A percentile compares a stretch with the other conserved stretches of the same genome.
phyloP scores from a whole-genome alignment of 805 yeast species.

The Candida boidinii region DNA sequence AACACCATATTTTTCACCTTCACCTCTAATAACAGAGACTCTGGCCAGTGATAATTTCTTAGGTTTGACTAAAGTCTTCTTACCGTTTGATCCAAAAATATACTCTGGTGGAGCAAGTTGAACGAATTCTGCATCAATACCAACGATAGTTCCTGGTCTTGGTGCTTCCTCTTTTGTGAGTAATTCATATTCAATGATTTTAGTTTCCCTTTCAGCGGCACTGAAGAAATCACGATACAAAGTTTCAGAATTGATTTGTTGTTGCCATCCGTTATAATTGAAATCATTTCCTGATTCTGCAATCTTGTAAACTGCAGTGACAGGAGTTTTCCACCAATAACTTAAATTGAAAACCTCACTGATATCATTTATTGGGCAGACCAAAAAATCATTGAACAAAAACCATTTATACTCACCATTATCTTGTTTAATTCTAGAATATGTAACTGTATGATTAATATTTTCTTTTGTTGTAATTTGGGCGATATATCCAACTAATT shows the following conservation, averaged over 20 bases:
- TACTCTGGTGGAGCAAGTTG: conserved; percentile 67
- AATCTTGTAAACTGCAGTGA: conserved; percentile 57
- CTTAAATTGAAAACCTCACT: conserved; percentile 70
- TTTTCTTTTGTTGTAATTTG: conserved; percentile 50
- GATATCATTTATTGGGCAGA: conserved; percentile 61
- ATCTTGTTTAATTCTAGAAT: conserved; percentile 32
- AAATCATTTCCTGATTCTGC: conserved; percentile 31
- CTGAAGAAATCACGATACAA: conserved; percentile 72
- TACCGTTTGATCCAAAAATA: conserved; percentile 70
- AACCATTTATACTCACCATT: conserved; percentile 46
- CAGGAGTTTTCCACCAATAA: conserved; percentile 79
- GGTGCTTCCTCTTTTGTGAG: conserved; percentile 68
- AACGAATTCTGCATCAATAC: conserved; percentile 97
- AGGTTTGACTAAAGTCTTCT: conserved; percentile 63
- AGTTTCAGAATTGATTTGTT: conserved; percentile 49
- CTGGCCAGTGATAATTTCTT: conserved; percentile 74
- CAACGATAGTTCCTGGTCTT: conserved; percentile 64
- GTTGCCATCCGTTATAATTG: conserved; percentile 42
- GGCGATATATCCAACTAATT: conserved; percentile 62
- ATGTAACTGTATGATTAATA: conserved; percentile 53
- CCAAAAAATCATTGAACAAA: conserved; percentile 87
- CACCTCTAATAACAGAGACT: conserved; percentile 76
- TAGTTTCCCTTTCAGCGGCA: conserved; percentile 50
- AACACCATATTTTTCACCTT: conserved; percentile 55
- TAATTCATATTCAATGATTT: conserved; percentile 57